Evolutionary conservation across 495 filamentous ascomycete species (phyloP).

Genomic region (Xeromyces bisporus): DNA sequence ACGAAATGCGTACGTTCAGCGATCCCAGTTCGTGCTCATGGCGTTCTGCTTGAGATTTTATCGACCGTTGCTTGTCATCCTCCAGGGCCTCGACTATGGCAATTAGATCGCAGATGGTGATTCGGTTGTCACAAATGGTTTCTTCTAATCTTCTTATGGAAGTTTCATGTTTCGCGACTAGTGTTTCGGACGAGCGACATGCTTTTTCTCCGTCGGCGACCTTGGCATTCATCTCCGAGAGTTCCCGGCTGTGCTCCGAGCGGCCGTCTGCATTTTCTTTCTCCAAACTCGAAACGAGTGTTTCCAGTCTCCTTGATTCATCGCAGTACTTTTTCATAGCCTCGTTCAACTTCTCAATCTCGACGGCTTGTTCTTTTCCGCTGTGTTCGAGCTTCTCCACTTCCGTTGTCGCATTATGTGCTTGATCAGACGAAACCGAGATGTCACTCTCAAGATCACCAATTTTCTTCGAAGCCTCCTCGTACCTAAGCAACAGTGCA

Average conservation of each 20-base stretch:
- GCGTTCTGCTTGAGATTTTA: conserved; percentile 13
- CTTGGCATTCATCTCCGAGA: conserved; percentile 25
- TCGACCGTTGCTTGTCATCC: conserved; percentile 12
- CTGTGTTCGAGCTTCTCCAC: conserved; percentile 33
- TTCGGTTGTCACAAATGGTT: conserved; percentile 18
- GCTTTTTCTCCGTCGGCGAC: conserved; percentile 19
- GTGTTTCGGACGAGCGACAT: conserved; percentile 20
- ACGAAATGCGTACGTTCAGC: conserved; percentile 24
- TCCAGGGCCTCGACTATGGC: conserved; percentile 17
- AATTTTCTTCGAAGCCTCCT: conserved; percentile 26
- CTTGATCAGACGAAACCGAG: conserved; percentile 36
- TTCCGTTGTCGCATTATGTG: conserved; percentile 26
- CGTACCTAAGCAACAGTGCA: conserved; percentile 18
- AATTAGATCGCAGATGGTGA: conserved; percentile 20
- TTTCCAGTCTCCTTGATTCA: conserved; percentile 47
- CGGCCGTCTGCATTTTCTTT: conserved; percentile 26
- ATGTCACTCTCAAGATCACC: conserved; percentile 36
- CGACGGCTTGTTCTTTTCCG: conserved; percentile 38
- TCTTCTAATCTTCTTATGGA: conserved; percentile 27
- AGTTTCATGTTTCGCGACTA: conserved; percentile 15
- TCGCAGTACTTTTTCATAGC: conserved; percentile 46
- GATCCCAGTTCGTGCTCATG: conserved; percentile 27
- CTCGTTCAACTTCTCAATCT: conserved; percentile 40
- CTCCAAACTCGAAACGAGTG: conserved; percentile 42
- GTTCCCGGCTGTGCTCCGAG: conserved; percentile 13